These are phyloP conservation scores for Prototheca stagnorum DNA, from an alignment of 163 green algal genomes.

Conservation along the genomic window DNA sequence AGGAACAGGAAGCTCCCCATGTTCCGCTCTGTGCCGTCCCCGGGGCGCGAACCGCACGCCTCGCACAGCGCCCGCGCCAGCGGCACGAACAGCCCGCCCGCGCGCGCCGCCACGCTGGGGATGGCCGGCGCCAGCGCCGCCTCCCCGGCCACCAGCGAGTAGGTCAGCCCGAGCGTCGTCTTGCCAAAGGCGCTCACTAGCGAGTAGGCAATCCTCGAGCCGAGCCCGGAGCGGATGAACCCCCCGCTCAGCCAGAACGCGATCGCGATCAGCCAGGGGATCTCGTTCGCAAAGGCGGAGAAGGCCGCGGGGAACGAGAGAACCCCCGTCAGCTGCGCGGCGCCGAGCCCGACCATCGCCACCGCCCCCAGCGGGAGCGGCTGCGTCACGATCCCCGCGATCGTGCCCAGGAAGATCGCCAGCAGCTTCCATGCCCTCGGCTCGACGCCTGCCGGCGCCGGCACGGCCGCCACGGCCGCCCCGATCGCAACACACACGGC, in stretches of 20 bases:
- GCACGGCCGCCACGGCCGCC: slow-evolving; percentile 55
- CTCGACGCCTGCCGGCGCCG: slow-evolving; percentile 65
- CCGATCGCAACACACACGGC: slow-evolving; percentile 69
- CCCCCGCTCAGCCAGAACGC: slow-evolving; percentile 94
- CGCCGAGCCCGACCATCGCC: slow-evolving; percentile 88
- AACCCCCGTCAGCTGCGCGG: slow-evolving; percentile 79
- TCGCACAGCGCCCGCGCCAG: slow-evolving; percentile 90
- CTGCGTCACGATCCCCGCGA: slow-evolving; percentile 95
- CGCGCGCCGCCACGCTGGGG: slow-evolving; percentile 68
- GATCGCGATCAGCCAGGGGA: slow-evolving; percentile 91
- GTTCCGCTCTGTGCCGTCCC: slow-evolving; percentile 88
- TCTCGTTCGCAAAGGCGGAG: slow-evolving; percentile 85
- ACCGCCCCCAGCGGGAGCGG: slow-evolving; percentile 92
- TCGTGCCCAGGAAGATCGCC: slow-evolving; percentile 86
- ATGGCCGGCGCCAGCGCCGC: slow-evolving; percentile 93
- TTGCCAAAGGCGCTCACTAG: slow-evolving; percentile 88
- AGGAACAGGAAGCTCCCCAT: slow-evolving; percentile 96
- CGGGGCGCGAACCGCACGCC: slow-evolving; percentile 74
- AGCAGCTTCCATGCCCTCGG: slow-evolving; percentile 80
- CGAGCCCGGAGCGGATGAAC: slow-evolving; percentile 98
- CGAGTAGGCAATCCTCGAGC: slow-evolving; percentile 89
- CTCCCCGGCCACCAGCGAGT: slow-evolving; percentile 86
- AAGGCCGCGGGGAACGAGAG: slow-evolving; percentile 94
- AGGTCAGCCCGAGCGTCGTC: slow-evolving; percentile 92
- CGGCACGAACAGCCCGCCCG: slow-evolving; percentile 93